These are phyloP conservation scores for Clavariopsis aquatica DNA, from an alignment of 495 filamentous ascomycete genomes.

Conservation along the genomic window DNA sequence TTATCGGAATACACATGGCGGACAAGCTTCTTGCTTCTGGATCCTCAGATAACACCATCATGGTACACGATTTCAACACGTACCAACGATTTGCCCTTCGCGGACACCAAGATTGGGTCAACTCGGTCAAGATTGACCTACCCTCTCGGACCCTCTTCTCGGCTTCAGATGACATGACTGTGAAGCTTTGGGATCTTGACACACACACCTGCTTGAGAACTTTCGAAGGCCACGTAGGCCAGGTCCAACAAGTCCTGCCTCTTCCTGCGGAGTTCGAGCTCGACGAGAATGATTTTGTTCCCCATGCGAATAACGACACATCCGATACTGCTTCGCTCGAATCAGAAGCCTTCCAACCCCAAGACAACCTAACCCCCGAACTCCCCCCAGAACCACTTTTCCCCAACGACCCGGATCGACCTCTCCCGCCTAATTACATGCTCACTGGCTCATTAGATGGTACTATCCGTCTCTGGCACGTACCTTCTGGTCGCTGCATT, in stretches of 20 bases:
- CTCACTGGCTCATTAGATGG: slow-evolving; percentile 86
- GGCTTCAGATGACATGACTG: slow-evolving; percentile 88
- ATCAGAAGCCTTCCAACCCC: slow-evolving; percentile 9
- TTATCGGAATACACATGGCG: slow-evolving; percentile 86
- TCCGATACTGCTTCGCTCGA: slow-evolving; percentile 30
- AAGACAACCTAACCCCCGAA: not conserved
- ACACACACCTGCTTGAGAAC: slow-evolving; percentile 71
- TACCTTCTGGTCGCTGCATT: slow-evolving; percentile 73
- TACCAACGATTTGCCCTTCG: slow-evolving; percentile 74
- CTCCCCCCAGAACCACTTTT: slow-evolving; percentile 45
- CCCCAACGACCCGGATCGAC: slow-evolving; percentile 57
- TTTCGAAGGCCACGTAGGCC: slow-evolving; percentile 87
- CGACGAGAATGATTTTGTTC: slow-evolving; percentile 60
- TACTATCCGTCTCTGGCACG: slow-evolving; percentile 93
- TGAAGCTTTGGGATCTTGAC: slow-evolving; percentile 92
- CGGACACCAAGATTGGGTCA: slow-evolving; percentile 92
- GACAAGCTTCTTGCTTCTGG: slow-evolving; percentile 79
- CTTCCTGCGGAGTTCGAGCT: slow-evolving; percentile 84
- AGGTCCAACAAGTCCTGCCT: slow-evolving; percentile 85
- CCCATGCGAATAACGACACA: slow-evolving; percentile 43
- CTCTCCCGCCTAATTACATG: slow-evolving; percentile 81
- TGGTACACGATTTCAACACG: slow-evolving; percentile 89
- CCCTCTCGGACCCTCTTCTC: slow-evolving; percentile 82
- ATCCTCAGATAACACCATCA: slow-evolving; percentile 84
- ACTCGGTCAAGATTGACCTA: slow-evolving; percentile 81